Evolutionary conservation across 2,329 filamentous ascomycete genomes (phyloP), one percentile per base, ranked within the genome.

Genomic region (Stagonosporopsis chrysanthemi): DNA sequence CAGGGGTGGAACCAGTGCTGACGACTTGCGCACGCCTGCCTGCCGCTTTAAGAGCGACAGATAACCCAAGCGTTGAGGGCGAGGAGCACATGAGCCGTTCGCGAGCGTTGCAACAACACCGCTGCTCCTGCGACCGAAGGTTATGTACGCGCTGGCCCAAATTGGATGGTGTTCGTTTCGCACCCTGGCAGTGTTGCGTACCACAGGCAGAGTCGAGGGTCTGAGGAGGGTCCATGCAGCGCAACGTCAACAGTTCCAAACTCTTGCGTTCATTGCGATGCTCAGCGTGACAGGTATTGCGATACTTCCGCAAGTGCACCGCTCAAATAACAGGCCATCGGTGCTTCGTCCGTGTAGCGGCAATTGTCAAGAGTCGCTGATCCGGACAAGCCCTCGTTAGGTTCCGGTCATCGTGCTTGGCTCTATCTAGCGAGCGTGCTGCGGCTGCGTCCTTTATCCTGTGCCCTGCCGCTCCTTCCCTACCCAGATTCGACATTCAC

Each of bases 21-120:
- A 56, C 53, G 53, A 42, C 26, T 41, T 46, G 28, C 43, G 38
- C 54, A 52, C 46, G 54, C 54, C 54, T 52, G 48, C 48, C 48
- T 57, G 54, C 48, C 54, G 48, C 48, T 57, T 57, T 31, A 43
- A 57, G 54, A 22, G 43, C 54, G 48, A 52, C 31, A 52, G 54
- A 57, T 49, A 49, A 33, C 39, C 38, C 54, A 26, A 52, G 35
- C 17, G 7, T 43, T 38, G 47, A 52, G 43, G 38, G 26, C 39
- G 42, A 39, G n/a, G 39, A 51, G 47, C 36, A 36, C 38, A 43
- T 33, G 38, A 56, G 42, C 43, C 22, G 36, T 43, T 43, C 29
- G 26, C 43, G 26, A 35, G 31, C 39, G 19, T 17, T 44, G 48
- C n/a, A 52, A 43, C 39, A 24, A 39, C 39, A 22, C 23, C 19